phyloP scores from a whole-genome alignment of 2,329 filamentous ascomycete species.

The Arachnomyces sp. region DNA sequence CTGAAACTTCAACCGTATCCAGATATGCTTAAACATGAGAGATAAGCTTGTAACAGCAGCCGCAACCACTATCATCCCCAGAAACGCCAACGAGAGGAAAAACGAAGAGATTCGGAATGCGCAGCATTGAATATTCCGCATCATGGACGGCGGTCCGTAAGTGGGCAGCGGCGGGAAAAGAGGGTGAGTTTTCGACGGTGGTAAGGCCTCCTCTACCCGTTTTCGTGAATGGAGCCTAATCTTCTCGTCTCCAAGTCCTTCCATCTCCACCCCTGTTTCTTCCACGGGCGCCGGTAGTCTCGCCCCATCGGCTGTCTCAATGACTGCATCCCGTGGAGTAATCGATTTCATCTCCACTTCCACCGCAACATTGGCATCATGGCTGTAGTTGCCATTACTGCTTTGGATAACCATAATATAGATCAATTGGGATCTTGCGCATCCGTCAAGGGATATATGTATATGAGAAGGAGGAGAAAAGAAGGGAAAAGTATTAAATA shows the following conservation, averaged over 20 bases:
- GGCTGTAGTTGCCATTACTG: too few relatives aligned
- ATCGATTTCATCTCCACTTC: slow-evolving; percentile 26
- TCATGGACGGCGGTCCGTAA: slow-evolving; percentile 65
- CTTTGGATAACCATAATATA: too few relatives aligned
- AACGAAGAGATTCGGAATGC: slow-evolving; percentile 62
- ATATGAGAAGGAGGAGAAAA: too few relatives aligned
- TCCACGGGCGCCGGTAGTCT: slow-evolving; percentile 60
- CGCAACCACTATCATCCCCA: slow-evolving; percentile 67
- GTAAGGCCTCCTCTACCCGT: slow-evolving; percentile 33
- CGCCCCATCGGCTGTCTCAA: slow-evolving; percentile 60
- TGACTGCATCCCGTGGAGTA: slow-evolving; percentile 64
- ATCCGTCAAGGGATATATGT: too few relatives aligned
- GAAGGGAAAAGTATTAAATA: too few relatives aligned
- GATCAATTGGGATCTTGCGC: too few relatives aligned
- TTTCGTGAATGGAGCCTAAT: slow-evolving; percentile 8
- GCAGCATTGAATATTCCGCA: slow-evolving; percentile 59
- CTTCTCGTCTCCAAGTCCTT: slow-evolving; percentile 2
- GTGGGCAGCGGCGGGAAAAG: slow-evolving; percentile 77
- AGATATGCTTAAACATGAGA: slow-evolving; percentile 40
- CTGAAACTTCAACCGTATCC: slow-evolving; percentile 50
- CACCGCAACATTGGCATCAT: too few relatives aligned
- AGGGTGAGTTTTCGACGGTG: slow-evolving; percentile 65
- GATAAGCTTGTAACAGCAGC: slow-evolving; percentile 63
- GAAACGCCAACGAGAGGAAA: slow-evolving; percentile 68
- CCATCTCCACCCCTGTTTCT: slow-evolving; percentile 54